phyloP scores from a whole-genome alignment of 202 grass and related monocot genomes.

The Setaria italica region DNA sequence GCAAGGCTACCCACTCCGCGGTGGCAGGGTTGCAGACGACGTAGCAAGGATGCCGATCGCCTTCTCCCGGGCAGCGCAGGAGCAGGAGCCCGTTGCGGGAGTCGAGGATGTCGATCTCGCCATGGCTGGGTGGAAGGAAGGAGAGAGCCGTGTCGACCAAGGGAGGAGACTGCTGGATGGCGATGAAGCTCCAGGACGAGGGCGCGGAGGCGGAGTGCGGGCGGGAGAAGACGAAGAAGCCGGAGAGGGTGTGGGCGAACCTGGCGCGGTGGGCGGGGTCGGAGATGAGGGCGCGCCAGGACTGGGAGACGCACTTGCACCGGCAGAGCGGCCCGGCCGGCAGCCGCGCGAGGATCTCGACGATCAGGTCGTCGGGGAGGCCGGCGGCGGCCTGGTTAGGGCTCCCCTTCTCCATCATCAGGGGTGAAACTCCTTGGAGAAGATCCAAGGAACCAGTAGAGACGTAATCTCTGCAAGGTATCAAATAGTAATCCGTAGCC shows the following conservation, averaged over 20 bases:
- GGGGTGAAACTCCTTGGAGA: too few relatives aligned
- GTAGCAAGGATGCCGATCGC: neutral
- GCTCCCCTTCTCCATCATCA: too few relatives aligned
- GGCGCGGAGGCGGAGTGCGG: neutral
- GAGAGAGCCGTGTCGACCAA: neutral
- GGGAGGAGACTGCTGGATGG: neutral
- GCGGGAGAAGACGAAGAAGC: constrained; percentile 39
- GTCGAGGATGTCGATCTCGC: neutral
- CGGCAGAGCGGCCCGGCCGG: constrained; percentile 15
- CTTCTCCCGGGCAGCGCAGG: neutral
- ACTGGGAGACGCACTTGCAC: constrained; percentile 38
- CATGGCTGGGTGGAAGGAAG: neutral
- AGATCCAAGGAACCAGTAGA: too few relatives aligned
- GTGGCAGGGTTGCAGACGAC: neutral
- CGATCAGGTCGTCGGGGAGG: constrained; percentile 33
- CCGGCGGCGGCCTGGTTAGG: neutral
- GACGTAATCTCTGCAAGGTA: too few relatives aligned
- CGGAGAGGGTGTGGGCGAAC: constrained; percentile 17
- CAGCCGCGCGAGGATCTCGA: constrained; percentile 30
- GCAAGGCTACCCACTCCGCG: neutral
- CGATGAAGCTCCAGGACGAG: neutral
- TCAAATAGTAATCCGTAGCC: too few relatives aligned
- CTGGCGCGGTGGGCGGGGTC: neutral
- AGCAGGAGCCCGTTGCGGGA: constrained; percentile 42
- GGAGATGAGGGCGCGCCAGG: constrained; percentile 35